Evolutionary conservation across 2,329 filamentous ascomycete species (phyloP).

Genomic region (Fusarium globosum): DNA sequence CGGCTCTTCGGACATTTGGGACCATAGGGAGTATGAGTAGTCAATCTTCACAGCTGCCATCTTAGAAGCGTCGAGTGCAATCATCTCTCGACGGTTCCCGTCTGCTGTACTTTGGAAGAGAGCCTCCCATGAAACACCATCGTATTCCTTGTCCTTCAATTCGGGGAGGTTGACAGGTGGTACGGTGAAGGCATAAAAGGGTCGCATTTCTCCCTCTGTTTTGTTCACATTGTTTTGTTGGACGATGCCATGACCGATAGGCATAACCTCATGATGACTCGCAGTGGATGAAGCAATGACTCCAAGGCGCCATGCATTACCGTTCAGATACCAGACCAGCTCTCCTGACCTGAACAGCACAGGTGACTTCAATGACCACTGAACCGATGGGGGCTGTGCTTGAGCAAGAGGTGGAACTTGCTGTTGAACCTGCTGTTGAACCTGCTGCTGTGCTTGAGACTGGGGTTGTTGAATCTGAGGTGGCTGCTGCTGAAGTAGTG

Average conservation of each 20-base stretch:
- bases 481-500: slow-evolving; percentile 16
- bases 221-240: slow-evolving; percentile 55
- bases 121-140: slow-evolving; percentile 57
- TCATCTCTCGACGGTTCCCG: slow-evolving; percentile 52
- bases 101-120: slow-evolving; percentile 51
- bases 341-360: slow-evolving; percentile 61
- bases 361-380: slow-evolving; percentile 50
- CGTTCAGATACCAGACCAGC: slow-evolving; percentile 62
- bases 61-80: slow-evolving; percentile 63
- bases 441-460: slow-evolving; percentile 27
- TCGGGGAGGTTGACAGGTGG: slow-evolving; percentile 55
- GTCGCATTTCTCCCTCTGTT: slow-evolving; percentile 56
- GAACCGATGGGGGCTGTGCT: slow-evolving; percentile 31
- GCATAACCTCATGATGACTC: slow-evolving; percentile 53
- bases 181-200: slow-evolving; percentile 64
- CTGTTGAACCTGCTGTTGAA: slow-evolving; percentile 39
- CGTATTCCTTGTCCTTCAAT: slow-evolving; percentile 54
- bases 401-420: slow-evolving; percentile 37
- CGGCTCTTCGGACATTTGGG: slow-evolving; percentile 46
- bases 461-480: slow-evolving; percentile 18
- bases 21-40: slow-evolving; percentile 62
- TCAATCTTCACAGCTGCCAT: slow-evolving; percentile 62
- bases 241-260: slow-evolving; percentile 54
- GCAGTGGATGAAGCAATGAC: slow-evolving; percentile 52
- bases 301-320: slow-evolving; percentile 60